Conservation (phyloP, 2,329 filamentous ascomycete genomes). For the Penicillium rolfsii region DNA sequence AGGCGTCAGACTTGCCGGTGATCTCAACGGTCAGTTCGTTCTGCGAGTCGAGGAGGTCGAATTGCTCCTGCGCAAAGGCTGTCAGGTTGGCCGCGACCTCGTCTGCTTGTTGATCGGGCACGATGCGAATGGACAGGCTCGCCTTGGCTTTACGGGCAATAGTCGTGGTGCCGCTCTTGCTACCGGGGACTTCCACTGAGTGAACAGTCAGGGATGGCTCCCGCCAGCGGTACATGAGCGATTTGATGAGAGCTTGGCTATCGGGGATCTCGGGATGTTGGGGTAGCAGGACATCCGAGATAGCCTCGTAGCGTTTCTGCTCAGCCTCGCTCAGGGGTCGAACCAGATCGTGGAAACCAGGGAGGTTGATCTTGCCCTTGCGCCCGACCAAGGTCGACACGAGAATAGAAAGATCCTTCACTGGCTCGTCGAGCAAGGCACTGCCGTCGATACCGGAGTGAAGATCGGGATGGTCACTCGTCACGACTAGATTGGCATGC, state of each 20-base stretch:
- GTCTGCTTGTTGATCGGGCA: slow-evolving; percentile 87
- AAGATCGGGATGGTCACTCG: slow-evolving; percentile 82
- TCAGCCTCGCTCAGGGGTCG: slow-evolving; percentile 75
- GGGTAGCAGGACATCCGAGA: slow-evolving; percentile 73
- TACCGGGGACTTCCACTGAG: slow-evolving; percentile 81
- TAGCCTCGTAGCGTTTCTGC: slow-evolving; percentile 79
- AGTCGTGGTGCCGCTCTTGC: slow-evolving; percentile 77
- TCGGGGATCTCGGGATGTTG: slow-evolving; percentile 68
- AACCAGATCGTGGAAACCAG: slow-evolving; percentile 85
- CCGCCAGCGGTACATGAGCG: slow-evolving; percentile 91
- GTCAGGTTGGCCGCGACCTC: slow-evolving; percentile 71
- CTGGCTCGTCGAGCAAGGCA: slow-evolving; percentile 82
- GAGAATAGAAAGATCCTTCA: slow-evolving; percentile 86
- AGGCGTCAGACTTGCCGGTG: slow-evolving; percentile 92
- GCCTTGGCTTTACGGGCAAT: slow-evolving; percentile 89
- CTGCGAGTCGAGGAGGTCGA: slow-evolving; percentile 73
- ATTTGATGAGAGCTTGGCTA: slow-evolving; percentile 73
- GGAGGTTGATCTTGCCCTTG: slow-evolving; percentile 80
- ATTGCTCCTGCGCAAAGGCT: slow-evolving; percentile 70
- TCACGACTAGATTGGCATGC: slow-evolving; percentile 86
- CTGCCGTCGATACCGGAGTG: slow-evolving; percentile 98
- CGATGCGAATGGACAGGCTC: slow-evolving; percentile 84
- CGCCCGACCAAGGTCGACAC: slow-evolving; percentile 80
- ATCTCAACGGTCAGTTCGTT: slow-evolving; percentile 82
- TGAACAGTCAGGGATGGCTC: slow-evolving; percentile 95